A percentile compares a stretch with the other conserved stretches of the same genome.
Conservation (phyloP, 2,329 filamentous ascomycete genomes). For the Didymella pinodella region DNA sequence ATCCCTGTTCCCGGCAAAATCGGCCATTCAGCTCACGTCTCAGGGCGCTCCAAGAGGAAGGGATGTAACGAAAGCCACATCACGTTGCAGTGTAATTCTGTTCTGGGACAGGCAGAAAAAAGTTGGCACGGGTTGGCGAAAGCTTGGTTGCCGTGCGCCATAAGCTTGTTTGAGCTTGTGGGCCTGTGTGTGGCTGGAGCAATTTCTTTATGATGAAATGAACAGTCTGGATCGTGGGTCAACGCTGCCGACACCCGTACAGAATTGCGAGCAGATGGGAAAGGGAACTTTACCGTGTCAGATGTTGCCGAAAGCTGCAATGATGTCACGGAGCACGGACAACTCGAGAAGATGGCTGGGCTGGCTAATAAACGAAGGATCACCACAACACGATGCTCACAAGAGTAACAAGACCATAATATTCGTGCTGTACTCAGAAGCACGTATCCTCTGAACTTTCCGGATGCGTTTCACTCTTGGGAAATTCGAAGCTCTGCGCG, state of each 20-base stretch:
- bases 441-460: neutral
- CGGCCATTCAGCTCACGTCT: conserved; percentile 17
- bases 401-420: neutral
- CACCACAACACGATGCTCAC: conserved; percentile 1
- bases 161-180: conserved; percentile 30
- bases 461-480: neutral
- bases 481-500: neutral
- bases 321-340: conserved; percentile 9
- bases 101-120: conserved; percentile 19
- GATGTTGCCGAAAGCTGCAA: neutral
- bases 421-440: neutral
- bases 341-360: neutral
- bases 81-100: conserved; percentile 6
- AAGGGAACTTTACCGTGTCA: conserved; percentile 1
- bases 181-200: conserved; percentile 32
- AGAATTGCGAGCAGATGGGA: neutral
- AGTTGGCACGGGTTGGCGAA: conserved; percentile 24
- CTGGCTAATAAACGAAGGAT: neutral
- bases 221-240: conserved; percentile 12
- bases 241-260: conserved; percentile 17
- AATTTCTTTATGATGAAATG: conserved; percentile 20
- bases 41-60: conserved; percentile 14
- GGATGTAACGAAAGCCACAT: conserved; percentile 19
- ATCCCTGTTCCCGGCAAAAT: conserved; percentile 28
- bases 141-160: conserved; percentile 28